Base-by-base conservation (phyloP, 2,329 filamentous ascomycete genomes). In the Aspergillus sp. region DNA sequence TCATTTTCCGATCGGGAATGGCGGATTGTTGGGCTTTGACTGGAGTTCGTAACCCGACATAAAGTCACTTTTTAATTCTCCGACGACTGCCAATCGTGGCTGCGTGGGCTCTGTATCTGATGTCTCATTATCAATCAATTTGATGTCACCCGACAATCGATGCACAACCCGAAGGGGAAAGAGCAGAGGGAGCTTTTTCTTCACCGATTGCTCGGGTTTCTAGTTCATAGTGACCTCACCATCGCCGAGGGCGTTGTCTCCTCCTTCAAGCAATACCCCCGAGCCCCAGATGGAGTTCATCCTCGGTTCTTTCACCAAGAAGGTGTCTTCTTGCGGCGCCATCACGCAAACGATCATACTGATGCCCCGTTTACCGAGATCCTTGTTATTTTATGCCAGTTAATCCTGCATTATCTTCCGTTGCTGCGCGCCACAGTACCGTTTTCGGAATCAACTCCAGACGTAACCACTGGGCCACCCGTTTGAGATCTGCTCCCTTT, bases 261-360 rank as follows among this genome's bases (percentile, higher is more conserved):
- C 27, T 41, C 54, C 37, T 52, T 48, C 44, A 19, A 48, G 55
- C 48, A 57, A 57, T 52, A 57, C 50, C 51, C 21, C 51, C 56
- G 56, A 51, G 51, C 54, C n/a, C 23, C 27, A 21, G 21, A 57
- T 57, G 49, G 56, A 51, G 50, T 45, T 21, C 40, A 47, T 47
- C 53, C 52, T 61, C 68, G 69, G 70, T 63, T 52, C 41, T 68
- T 60, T 55, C 69, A 50, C 68, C 69, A 48, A 65, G 63, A 67
- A 64, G 43, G 67, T 62, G 62, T 12, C 12, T 33, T 35, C 60
- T 50, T 53, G 45, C 67, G 66, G 67, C 65, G 60, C 64, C 63
- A 27, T 33, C 47, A 47, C 52, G 58, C 40, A 44, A 55, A 35
- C 35, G 58, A 19, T 48, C 45, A 48, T 25, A 3, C 19, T 25